These are phyloP conservation scores for Nematocida minor DNA, from an alignment of 371 early-diverging fungal genomes.

Conservation along the genomic window DNA sequence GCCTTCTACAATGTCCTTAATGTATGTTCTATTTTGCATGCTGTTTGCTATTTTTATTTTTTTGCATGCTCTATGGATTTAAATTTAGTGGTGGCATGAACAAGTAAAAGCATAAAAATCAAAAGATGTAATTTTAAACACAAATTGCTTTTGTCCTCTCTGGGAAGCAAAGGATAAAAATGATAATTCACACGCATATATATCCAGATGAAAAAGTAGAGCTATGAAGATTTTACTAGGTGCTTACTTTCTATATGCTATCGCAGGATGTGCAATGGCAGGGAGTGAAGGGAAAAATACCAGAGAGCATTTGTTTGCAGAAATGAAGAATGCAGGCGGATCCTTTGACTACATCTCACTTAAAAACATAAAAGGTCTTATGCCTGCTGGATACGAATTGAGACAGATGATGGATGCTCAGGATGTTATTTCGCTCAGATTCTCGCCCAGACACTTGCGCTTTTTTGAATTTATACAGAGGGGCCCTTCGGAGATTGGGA, in stretches of 20 bases:
- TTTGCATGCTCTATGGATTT: not conserved
- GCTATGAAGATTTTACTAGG: too few relatives aligned
- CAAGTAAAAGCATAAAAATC: not conserved
- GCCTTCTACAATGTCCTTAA: not conserved
- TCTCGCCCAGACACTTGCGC: not conserved
- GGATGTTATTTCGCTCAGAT: not conserved
- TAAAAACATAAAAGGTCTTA: too few relatives aligned
- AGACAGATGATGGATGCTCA: not conserved
- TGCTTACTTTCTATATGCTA: too few relatives aligned
- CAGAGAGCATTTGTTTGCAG: too few relatives aligned
- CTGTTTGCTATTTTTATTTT: not conserved
- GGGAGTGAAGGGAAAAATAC: too few relatives aligned
- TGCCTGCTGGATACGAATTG: not conserved
- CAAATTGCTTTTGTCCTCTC: not conserved
- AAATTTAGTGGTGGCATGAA: not conserved
- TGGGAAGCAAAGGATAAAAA: not conserved
- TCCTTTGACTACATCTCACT: too few relatives aligned
- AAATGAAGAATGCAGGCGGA: not conserved
- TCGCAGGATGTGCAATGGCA: too few relatives aligned
- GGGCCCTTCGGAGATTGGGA: not conserved
- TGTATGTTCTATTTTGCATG: constrained; percentile 1
- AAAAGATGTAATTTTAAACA: not conserved
- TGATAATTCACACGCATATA: not conserved
- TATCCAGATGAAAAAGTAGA: too few relatives aligned
- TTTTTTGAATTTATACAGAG: not conserved